Evolutionary conservation across 2,329 filamentous ascomycete species (phyloP), one percentile per base, ranked within the genome.

Genomic region (Epichloe typhina): DNA sequence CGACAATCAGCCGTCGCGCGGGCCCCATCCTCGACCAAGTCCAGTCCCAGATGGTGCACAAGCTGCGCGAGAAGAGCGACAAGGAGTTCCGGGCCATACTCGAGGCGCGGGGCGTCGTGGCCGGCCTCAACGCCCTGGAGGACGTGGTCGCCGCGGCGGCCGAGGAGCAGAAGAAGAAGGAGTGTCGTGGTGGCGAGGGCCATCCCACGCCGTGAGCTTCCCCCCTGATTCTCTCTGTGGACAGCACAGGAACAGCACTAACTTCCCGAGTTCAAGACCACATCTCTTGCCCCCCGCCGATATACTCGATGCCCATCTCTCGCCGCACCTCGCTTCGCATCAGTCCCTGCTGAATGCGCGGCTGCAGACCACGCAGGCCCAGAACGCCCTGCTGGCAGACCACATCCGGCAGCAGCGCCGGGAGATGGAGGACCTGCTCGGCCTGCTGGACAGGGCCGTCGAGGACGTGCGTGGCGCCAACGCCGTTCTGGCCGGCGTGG

Each of bases 101-200:
- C 52, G 58, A 66, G 17, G 66, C 69, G 52, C 66, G 79, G 53
- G 67, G 71, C 43, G 79, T 82, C 12, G 72, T 83, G 2, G 66
- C 68, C 39, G 73, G 73, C 53, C 69, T 83, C 9, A 83, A 83
- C 61, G 72, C 77, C 61, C 70, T 83, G 6, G 80, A 83, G 59
- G 65, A 57, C 17, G 17, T 17, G 26, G 68, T 83, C 13, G 70
- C 80, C 47, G 67, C 66, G 23, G 23, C 7, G 38, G 17, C 54
- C 49, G 12, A 58, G 62, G 3, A 58, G 63, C 17, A 53, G 26
- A 31, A 7, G 26, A n/a, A 15, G n/a, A 11, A 15, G n/a, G 3
- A 9, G 15, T 2, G n/a, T 15, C 15, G 2, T 15, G 45, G 15
- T 9, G 7, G 2, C 7, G 15, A 21, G 4, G 3, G 8, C 8